These are phyloP conservation scores for Phellopilus nigrolimitatus DNA, from an alignment of 1,284 basidiomycete genomes.

Conservation along the genomic window DNA sequence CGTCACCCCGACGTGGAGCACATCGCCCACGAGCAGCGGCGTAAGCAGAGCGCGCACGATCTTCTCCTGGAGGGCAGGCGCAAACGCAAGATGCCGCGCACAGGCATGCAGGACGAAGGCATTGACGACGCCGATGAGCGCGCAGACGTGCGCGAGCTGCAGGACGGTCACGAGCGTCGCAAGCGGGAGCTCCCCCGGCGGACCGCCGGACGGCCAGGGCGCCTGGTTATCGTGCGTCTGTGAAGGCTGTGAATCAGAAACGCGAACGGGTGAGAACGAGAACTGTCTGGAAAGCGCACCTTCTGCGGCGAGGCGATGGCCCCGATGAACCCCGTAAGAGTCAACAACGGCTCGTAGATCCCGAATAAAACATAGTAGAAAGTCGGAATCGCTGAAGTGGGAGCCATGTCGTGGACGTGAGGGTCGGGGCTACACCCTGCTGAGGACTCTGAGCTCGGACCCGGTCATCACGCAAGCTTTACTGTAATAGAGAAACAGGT, in stretches of 20 bases:
- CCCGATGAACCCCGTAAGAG: slow-evolving; percentile 59
- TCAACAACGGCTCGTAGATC: slow-evolving; percentile 64
- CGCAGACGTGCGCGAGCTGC: slow-evolving; percentile 69
- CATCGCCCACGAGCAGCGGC: slow-evolving; percentile 64
- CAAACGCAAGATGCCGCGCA: slow-evolving; percentile 50
- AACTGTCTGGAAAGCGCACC: slow-evolving; percentile 40
- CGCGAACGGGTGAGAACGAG: slow-evolving; percentile 8
- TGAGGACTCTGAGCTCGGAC: too few species aligned
- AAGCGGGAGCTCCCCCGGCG: slow-evolving; percentile 47
- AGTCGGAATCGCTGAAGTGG: slow-evolving; percentile 58
- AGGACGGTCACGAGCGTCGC: slow-evolving; percentile 58
- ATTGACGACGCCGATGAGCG: slow-evolving; percentile 65
- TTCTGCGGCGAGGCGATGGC: slow-evolving; percentile 61
- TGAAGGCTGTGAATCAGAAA: not conserved
- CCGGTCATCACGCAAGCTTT: too few species aligned
- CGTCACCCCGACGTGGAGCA: slow-evolving; percentile 60
- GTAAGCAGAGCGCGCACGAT: slow-evolving; percentile 56
- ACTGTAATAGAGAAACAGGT: too few species aligned
- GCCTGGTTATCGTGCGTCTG: slow-evolving; percentile 71
- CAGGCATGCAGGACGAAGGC: slow-evolving; percentile 56
- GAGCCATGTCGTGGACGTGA: slow-evolving; percentile 18
- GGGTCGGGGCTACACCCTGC: not conserved
- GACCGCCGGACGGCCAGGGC: slow-evolving; percentile 51
- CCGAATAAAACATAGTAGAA: slow-evolving; percentile 70
- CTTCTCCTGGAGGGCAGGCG: slow-evolving; percentile 65